Conservation (phyloP, 116 monocot species). For the Posidonia oceanica region DNA sequence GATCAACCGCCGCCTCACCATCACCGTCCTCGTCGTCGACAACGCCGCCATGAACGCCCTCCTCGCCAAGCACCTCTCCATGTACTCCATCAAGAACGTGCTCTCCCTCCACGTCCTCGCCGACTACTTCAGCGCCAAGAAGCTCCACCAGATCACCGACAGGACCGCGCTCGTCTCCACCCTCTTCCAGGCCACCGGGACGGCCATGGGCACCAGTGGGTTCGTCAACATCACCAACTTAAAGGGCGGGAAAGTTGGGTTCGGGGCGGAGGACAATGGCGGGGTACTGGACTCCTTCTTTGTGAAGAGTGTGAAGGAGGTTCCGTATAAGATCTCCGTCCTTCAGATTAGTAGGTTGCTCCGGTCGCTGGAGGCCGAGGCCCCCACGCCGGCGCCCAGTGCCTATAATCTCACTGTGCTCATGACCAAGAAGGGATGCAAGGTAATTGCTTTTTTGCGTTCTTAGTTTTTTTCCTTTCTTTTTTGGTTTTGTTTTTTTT, state of each 20-base stretch:
- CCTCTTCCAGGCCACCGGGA: conserved; percentile 73
- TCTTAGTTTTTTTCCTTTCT: neutral
- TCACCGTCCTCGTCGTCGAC: conserved; percentile 64
- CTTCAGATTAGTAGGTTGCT: conserved; percentile 41
- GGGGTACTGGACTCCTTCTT: conserved; percentile 26
- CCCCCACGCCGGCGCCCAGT: conserved; percentile 57
- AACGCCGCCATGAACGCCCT: conserved; percentile 59
- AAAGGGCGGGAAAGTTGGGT: conserved; percentile 52
- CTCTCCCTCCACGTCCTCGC: conserved; percentile 80
- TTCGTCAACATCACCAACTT: conserved; percentile 83
- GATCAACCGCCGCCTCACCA: conserved; percentile 57
- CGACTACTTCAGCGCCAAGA: conserved; percentile 83
- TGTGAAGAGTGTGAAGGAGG: conserved; percentile 60
- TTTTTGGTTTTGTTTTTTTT: neutral
- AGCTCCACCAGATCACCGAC: conserved; percentile 82
- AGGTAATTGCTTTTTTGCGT: neutral
- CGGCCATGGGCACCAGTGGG: conserved; percentile 65
- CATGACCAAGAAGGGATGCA: conserved; percentile 69
- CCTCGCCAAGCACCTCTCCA: conserved; percentile 44
- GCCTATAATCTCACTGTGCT: conserved; percentile 49
- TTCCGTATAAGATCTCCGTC: conserved; percentile 51
- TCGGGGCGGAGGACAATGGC: conserved; percentile 21
- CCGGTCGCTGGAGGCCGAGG: conserved; percentile 61
- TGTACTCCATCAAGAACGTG: conserved; percentile 61
- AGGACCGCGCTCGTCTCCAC: conserved; percentile 52